Evolutionary conservation across 2,329 filamentous ascomycete species (phyloP).

Genomic region (Emergomyces pasteurianus): DNA sequence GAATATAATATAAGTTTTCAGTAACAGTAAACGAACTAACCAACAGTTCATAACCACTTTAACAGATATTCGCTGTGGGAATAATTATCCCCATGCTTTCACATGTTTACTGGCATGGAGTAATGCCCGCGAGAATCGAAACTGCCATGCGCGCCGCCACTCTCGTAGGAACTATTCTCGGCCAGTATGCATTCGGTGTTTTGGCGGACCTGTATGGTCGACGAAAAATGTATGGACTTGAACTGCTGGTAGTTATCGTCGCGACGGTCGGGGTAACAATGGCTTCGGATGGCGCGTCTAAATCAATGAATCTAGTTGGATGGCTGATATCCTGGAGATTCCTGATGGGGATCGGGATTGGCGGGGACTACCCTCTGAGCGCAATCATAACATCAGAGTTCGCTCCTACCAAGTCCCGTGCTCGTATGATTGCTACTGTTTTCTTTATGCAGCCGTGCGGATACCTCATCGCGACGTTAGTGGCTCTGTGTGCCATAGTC

Average conservation of each 20-base stretch:
- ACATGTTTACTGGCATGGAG: slow-evolving; percentile 59
- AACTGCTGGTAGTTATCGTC: slow-evolving; percentile 70
- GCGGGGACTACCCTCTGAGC: slow-evolving; percentile 72
- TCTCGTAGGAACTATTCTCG: slow-evolving; percentile 70
- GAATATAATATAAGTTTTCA: not conserved
- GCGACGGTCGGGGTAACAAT: slow-evolving; percentile 62
- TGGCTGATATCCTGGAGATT: slow-evolving; percentile 68
- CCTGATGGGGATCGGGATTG: slow-evolving; percentile 66
- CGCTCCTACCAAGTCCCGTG: slow-evolving; percentile 72
- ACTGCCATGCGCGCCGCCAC: slow-evolving; percentile 79
- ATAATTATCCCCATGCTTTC: slow-evolving; percentile 65
- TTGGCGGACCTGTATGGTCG: slow-evolving; percentile 67
- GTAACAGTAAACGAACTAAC: not conserved
- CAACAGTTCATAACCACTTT: not conserved
- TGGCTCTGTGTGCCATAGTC: slow-evolving; percentile 62
- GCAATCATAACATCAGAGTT: slow-evolving; percentile 82
- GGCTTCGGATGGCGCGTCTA: slow-evolving; percentile 43
- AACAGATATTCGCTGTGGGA: slow-evolving; percentile 59
- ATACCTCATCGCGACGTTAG: slow-evolving; percentile 61
- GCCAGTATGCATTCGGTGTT: slow-evolving; percentile 68
- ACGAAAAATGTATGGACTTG: slow-evolving; percentile 74
- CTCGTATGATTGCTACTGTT: slow-evolving; percentile 76
- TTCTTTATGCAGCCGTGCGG: slow-evolving; percentile 83
- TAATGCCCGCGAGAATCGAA: slow-evolving; percentile 55
- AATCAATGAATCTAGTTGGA: slow-evolving; percentile 44